Evolutionary conservation across 1,139 yeast genomes (phyloP).

Genomic region (Pichia sp.): DNA sequence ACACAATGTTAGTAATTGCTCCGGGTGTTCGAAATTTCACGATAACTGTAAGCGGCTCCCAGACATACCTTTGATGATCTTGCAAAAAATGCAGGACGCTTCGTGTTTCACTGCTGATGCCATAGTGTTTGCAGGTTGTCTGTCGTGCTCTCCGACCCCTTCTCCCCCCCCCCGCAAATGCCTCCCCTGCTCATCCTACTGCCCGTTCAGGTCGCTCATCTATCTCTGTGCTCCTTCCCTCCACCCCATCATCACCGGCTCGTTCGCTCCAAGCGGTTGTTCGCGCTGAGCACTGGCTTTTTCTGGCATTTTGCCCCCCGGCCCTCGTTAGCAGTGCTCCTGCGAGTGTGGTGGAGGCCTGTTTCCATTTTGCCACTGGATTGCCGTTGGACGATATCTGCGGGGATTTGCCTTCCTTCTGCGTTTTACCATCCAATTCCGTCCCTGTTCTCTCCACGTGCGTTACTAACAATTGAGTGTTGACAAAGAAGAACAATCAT

Average conservation of each 20-base stretch:
- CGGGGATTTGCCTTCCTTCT: not conserved
- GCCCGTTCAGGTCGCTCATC: no score
- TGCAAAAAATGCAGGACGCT: constrained; percentile 82
- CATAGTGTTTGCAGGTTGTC: constrained; percentile 22
- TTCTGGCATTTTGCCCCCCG: constrained; percentile 5
- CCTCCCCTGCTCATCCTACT: not conserved
- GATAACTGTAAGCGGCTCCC: not conserved
- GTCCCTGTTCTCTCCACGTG: not conserved
- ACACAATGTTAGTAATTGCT: constrained; percentile 9
- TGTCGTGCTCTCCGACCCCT: not conserved
- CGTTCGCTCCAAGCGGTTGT: not conserved
- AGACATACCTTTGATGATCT: constrained; percentile 70
- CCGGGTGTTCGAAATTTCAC: not conserved
- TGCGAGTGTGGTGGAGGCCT: constrained; percentile 1
- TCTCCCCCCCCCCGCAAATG: not conserved
- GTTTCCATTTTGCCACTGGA: constrained; percentile 4
- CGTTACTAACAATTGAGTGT: not conserved
- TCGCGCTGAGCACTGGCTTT: constrained; percentile 3
- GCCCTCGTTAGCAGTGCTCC: not conserved
- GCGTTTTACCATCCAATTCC: not conserved
- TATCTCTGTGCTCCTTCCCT: not conserved
- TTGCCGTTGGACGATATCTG: not conserved
- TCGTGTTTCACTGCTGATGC: constrained; percentile 31
- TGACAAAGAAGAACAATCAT: not conserved
- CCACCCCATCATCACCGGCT: not conserved